Base-by-base conservation (phyloP, 768 basidiomycete species). In the Lepiota venenata region DNA sequence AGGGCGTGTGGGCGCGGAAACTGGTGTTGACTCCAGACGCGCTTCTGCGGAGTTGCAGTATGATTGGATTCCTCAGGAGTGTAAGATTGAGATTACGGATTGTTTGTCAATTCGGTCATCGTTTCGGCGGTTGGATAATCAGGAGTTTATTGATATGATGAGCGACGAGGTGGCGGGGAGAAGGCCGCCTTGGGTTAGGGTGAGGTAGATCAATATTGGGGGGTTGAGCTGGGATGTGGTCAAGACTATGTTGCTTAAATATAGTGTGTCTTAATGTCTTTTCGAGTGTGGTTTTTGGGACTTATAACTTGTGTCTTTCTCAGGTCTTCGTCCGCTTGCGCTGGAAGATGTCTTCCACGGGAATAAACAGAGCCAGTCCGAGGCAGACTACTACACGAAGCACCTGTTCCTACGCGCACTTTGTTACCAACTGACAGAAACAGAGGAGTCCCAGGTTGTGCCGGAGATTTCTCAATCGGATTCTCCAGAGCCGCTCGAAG, bases 331-430 rank as follows among this genome's bases (percentile, higher is more conserved):
- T 62, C 87, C 87, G 1, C 77, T 88, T 41, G 81, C 86, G 4
- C 68, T 90, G 16, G 88, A 89, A 61, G 88, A 88, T 60, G 68
- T 88, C 11, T 79, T 88, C 47, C 79, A 83, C 56, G 72, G 77
- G 32, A 74, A 78, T 32, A 70, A 73, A n/a, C 76, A 79, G 35
- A 76, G 72, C 25, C 79, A 84, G 45, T 87, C 85, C 6, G 84
- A 88, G 67, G 78, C 77, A 10, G 87, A 89, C 63, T 90, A 88
- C 63, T 91, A 85, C 68, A 57, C 67, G 14, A 75, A 79, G 55
- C 88, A 90, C 61, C 77, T 91, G 18, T 91, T 90, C 71, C 69
- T 89, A 36, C 80, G 83, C n/a, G 69, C 87, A 29, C 74, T 91
- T 21, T 80, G 80, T 57, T 88, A 91, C 61, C 74, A 82, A 43